phyloP scores from a whole-genome alignment of 306 rosid genomes.

The Corylus heterophylla region DNA sequence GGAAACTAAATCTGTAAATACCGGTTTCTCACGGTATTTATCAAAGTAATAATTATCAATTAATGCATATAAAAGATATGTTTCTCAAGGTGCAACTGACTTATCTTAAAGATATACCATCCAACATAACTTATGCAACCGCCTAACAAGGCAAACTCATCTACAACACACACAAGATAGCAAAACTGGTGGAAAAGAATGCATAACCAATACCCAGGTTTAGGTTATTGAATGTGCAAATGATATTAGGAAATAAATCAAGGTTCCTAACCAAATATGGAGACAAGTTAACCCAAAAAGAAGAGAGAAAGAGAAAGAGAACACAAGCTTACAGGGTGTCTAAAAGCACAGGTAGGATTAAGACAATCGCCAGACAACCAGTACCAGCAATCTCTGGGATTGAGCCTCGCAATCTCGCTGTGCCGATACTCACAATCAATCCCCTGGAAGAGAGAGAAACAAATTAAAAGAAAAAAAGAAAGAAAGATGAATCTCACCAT shows the following conservation, averaged over 20 bases:
- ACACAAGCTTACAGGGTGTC: constrained; percentile 77
- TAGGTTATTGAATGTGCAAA: constrained; percentile 1
- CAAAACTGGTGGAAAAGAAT: not conserved
- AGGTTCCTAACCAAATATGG: constrained; percentile 1
- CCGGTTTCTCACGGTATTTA: not conserved
- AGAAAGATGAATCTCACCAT: not conserved
- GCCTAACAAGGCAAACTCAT: not conserved
- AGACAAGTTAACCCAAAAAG: not conserved
- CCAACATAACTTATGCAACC: not conserved
- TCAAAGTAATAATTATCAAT: not conserved
- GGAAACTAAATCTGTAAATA: not conserved
- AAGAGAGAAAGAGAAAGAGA: not conserved
- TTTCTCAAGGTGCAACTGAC: not conserved
- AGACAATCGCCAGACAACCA: constrained; percentile 79
- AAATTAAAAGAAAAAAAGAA: not conserved
- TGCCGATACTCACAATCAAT: constrained; percentile 86
- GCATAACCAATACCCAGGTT: constrained; percentile 7
- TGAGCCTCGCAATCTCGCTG: constrained; percentile 79
- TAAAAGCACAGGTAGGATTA: constrained; percentile 76
- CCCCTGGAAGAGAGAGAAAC: constrained; percentile 44
- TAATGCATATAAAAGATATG: not conserved
- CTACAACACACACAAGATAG: not conserved
- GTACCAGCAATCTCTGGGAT: constrained; percentile 92
- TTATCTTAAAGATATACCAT: not conserved
- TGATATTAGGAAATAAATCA: constrained; percentile 1